A percentile compares a stretch with the other conserved stretches of the same genome.
Conservation (phyloP, 2,329 filamentous ascomycete species). For the Rutstroemia sp. region DNA sequence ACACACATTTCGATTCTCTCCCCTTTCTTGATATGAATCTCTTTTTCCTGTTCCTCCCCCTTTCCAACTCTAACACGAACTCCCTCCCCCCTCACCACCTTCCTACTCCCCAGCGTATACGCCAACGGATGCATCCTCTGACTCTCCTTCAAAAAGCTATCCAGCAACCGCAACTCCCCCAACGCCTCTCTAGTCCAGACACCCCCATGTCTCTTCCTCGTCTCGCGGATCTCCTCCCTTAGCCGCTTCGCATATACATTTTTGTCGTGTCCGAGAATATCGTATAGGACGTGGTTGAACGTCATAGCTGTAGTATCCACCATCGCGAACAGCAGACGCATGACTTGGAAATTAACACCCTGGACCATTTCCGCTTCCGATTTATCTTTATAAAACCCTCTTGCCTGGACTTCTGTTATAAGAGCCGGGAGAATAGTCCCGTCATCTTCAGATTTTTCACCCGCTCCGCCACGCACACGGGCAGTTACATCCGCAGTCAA, state of each 20-base stretch:
- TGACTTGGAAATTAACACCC: neutral
- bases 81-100: neutral
- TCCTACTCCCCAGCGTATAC: constrained; percentile 2
- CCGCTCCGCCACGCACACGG: neutral
- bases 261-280: neutral
- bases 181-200: neutral
- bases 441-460: neutral
- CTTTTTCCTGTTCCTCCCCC: neutral
- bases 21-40: neutral
- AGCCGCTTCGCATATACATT: neutral
- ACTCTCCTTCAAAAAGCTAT: constrained; percentile 6
- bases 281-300: constrained; percentile 1
- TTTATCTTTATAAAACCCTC: neutral
- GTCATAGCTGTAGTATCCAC: constrained; percentile 4
- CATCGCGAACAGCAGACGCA: constrained; percentile 2
- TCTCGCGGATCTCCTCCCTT: neutral
- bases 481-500: neutral
- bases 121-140: constrained; percentile 2
- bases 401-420: neutral
- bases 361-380: neutral
- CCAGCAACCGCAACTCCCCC: neutral
- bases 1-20: neutral
- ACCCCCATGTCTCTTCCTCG: neutral
- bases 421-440: neutral
- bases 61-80: neutral